These are phyloP conservation scores for Ceratobasidium sp. DNA, from an alignment of 1,284 basidiomycete species.

Conservation along the genomic window DNA sequence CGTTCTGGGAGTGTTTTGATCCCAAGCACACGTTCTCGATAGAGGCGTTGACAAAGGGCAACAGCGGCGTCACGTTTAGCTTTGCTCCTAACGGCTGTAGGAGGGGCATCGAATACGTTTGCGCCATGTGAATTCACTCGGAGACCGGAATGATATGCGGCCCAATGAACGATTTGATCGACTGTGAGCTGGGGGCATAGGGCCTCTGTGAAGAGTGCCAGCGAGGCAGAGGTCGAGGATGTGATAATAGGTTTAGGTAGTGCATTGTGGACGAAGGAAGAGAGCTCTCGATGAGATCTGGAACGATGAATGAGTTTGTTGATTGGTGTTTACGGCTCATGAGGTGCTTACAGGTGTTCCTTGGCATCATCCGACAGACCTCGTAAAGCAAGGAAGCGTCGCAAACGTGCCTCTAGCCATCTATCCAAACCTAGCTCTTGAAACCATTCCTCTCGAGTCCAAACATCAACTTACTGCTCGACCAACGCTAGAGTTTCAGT, in stretches of 20 bases:
- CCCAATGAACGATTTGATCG: slow-evolving; percentile 34
- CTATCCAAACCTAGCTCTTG: neutral
- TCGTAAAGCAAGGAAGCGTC: slow-evolving; percentile 1
- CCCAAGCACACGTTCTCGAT: slow-evolving; percentile 3
- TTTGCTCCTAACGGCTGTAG: slow-evolving; percentile 10
- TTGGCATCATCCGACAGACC: neutral
- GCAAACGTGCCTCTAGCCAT: slow-evolving; percentile 4
- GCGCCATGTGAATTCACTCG: slow-evolving; percentile 38
- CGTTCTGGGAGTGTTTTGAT: neutral
- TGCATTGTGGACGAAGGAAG: neutral
- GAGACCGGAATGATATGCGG: slow-evolving; percentile 4
- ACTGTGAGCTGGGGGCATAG: slow-evolving; percentile 21
- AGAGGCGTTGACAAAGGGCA: neutral
- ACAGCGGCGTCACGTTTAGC: slow-evolving; percentile 19
- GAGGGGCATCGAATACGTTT: slow-evolving; percentile 37
- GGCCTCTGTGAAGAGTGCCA: neutral
- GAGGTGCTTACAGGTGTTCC: neutral
- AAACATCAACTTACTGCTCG: neutral
- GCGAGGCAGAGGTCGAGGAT: neutral
- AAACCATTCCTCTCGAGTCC: neutral
- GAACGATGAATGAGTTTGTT: neutral
- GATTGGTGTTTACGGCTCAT: neutral
- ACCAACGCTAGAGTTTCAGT: neutral
- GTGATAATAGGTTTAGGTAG: slow-evolving; percentile 5
- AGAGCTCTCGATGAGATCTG: neutral